Conservation (phyloP, 1,284 basidiomycete species). For the Fomitopsis betulina region DNA sequence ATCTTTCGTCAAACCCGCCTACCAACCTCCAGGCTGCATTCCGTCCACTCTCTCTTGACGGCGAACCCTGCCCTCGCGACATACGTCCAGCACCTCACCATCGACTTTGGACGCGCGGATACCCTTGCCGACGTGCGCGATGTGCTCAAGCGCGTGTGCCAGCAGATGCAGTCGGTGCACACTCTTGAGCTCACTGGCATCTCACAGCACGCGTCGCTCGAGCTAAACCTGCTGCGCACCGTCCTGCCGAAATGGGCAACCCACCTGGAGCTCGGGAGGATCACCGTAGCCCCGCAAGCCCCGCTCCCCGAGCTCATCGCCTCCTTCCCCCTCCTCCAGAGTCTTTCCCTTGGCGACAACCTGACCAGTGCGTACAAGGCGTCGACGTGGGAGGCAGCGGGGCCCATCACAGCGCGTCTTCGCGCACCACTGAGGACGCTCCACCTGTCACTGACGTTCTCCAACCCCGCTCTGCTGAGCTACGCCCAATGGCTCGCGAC, state of each 20-base stretch:
- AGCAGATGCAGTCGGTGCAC: background rate
- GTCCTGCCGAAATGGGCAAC: background rate
- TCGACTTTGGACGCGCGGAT: background rate
- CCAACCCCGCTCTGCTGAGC: background rate
- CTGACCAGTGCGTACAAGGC: background rate
- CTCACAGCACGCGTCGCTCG: background rate
- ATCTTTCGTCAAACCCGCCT: background rate
- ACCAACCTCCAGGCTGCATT: background rate
- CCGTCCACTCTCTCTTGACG: background rate
- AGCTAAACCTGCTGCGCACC: background rate
- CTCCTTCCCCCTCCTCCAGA: background rate
- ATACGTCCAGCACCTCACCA: background rate
- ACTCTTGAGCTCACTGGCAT: background rate
- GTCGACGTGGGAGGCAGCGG: background rate
- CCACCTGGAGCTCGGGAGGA: background rate
- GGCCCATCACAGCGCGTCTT: background rate
- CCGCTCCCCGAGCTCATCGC: background rate
- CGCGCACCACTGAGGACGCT: background rate
- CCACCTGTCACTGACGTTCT: background rate
- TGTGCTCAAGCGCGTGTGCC: background rate
- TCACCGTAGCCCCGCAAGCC: background rate
- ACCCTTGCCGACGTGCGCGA: background rate
- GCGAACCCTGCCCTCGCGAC: background rate
- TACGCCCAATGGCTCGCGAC: background rate
- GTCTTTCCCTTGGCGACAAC: background rate